Evolutionary conservation across 2,329 filamentous ascomycete species (phyloP), one percentile per base, ranked within the genome.

Genomic region (Bipolaris sorokiniana): DNA sequence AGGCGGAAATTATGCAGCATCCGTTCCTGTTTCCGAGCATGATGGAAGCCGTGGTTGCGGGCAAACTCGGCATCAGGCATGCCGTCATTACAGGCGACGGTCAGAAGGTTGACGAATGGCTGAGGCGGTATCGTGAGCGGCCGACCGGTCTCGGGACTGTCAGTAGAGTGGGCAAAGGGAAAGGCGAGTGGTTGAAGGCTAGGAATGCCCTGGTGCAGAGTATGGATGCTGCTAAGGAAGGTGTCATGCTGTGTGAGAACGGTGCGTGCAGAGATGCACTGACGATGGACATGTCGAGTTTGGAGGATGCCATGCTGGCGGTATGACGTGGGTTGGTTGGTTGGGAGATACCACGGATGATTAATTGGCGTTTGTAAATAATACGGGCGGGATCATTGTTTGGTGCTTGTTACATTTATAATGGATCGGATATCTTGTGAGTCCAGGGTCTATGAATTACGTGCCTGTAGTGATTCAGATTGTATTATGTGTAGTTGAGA

Each of bases 1-100:
- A 96, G 66, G 89, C 90, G 0, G 95, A 99, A 78, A 88, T 97
- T 65, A 82, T 96, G 70, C 92, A 98, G 75, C 92, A 98, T 68
- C 92, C 95, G 0, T 96, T 95, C 82, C 82, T 98, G 2, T 98
- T 96, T 77, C 88, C 91, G 0, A 90, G 90, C 3, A 82, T 98
- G 66, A 82, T 98, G 67, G 85, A 86, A 3, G 85, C 85, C 0
- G 86, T 98, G 2, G 91, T 97, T 9, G 86, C 88, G 1, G 86
- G 88, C 3, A 85, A 89, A 57, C 77, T 96, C 3, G 92, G 92
- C 0, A 83, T 88, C 2, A 83, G 83, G 51, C 83, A 83, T 16
- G 73, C 87, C 2, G 83, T 88, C 9, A 79, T 88, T 5, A 79
- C 83, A 1, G 81, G 84, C 7, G 77, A 80, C 41, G 82, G 73